Evolutionary conservation across 2,329 filamentous ascomycete species (phyloP).

Genomic region (Epichloe scottii): DNA sequence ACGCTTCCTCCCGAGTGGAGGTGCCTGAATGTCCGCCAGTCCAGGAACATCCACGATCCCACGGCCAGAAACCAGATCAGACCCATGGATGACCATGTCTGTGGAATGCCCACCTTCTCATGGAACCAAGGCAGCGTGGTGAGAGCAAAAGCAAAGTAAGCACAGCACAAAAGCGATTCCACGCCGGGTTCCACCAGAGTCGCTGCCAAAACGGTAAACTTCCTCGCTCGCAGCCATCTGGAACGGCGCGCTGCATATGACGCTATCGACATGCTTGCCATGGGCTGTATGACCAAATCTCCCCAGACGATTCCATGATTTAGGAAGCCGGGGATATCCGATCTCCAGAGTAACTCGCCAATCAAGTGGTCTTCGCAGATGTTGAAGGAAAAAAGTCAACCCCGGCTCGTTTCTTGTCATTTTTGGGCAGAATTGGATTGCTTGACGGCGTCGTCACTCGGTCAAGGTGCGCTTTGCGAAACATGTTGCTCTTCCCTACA

Average conservation of each 20-base stretch:
- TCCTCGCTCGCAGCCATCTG: conserved; percentile 84
- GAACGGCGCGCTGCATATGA: conserved; percentile 73
- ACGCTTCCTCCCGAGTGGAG: conserved; percentile 64
- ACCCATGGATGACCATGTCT: conserved; percentile 56
- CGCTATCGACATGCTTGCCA: conserved; percentile 63
- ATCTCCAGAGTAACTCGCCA: conserved; percentile 78
- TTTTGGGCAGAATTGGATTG: conserved; percentile 29
- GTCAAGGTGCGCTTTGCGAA: conserved; percentile 81
- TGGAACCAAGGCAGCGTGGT: conserved; percentile 59
- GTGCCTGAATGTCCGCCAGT: conserved; percentile 59
- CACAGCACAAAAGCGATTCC: conserved; percentile 73
- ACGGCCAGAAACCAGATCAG: conserved; percentile 56
- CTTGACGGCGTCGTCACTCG: conserved; percentile 44
- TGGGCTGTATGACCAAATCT: conserved; percentile 82
- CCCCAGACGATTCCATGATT: conserved; percentile 79
- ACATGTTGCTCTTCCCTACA: conserved; percentile 98
- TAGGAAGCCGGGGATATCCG: conserved; percentile 47
- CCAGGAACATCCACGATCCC: conserved; percentile 57
- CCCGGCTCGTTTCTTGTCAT: conserved; percentile 41
- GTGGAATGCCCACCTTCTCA: conserved; percentile 36
- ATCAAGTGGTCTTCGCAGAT: conserved; percentile 98
- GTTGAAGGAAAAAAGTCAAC: conserved; percentile 91
- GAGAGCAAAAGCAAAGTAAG: conserved; percentile 66
- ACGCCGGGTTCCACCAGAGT: conserved; percentile 89
- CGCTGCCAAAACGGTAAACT: conserved; percentile 82